Base-by-base conservation (phyloP, 192 early-diverging fungal genomes). In the Polychytrium aggregatum region DNA sequence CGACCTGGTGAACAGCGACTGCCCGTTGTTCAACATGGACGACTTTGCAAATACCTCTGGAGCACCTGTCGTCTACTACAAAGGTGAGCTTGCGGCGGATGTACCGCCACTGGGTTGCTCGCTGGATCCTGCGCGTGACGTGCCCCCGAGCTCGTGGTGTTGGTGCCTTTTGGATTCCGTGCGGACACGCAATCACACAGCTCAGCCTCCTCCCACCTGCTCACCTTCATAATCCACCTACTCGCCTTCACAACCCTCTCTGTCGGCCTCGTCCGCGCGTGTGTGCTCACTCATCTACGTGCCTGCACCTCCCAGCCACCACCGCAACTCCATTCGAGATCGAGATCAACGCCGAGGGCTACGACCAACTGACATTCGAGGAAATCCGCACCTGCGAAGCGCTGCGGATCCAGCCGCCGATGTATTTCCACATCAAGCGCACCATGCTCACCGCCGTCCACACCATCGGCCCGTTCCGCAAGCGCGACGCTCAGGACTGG, bases 401-500 rank as follows among this genome's bases (percentile, higher is more conserved):
- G 4, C 72, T 96, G 44, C 81, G 92, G 26, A 71, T 96, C 14
- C 69, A 79, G 2, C 89, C 90, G 5, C 77, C 79, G 21, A 82
- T 85, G 60, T 96, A 91, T 59, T 70, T 96, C 8, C 64, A 75
- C 17, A 86, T 87, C 52, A 92, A 91, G 60, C 60, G 71, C 17
- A 82, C 78, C 20, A 68, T 96, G 48, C 74, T 96, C 18, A 50
- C 67, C 16, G 83, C 81, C 2, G 70, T 78, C 8, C 56, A 55
- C 4, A 62, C 71, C 18, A 49, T 47, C 55, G 69, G 70, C 3
- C 65, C 74, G 0, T 92, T 92, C 59, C 82, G 83, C 48, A 96
- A 96, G 61, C 78, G 84, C 40, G 90, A 91, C 60, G 92, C 92
- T 5, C 88, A 96, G 71, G 80, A 82, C 41, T 69, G 90, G 52